Conservation (phyloP, 108 stramenopile genomes). For the Discostella stelligeroides region DNA sequence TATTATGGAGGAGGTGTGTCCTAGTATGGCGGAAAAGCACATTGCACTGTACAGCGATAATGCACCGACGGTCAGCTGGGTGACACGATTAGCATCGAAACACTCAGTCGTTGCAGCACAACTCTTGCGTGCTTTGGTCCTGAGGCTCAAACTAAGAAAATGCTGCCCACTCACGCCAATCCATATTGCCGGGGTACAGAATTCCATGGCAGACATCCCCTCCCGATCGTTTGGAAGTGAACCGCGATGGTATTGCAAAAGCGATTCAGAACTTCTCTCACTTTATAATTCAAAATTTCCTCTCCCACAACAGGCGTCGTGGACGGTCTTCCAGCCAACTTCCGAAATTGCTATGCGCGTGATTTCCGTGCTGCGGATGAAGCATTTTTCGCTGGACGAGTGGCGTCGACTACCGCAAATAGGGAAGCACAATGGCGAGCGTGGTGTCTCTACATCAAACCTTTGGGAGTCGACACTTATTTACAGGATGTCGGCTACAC, state of each 20-base stretch:
- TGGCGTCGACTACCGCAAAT: slow-evolving; percentile 1
- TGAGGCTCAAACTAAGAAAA: neutral
- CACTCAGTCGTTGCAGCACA: neutral
- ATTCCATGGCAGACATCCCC: neutral
- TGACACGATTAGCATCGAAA: too few species aligned
- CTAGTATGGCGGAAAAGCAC: too few species aligned
- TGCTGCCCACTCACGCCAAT: neutral
- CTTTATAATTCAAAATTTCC: neutral
- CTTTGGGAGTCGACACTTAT: slow-evolving; percentile 11
- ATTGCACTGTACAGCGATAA: too few species aligned
- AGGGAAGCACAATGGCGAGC: slow-evolving; percentile 2
- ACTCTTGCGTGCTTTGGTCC: neutral
- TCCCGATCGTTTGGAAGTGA: neutral
- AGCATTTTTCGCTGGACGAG: too few species aligned
- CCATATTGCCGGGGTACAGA: too few species aligned
- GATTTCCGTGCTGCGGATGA: too few species aligned
- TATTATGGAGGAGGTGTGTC: too few species aligned
- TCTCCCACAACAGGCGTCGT: too few species aligned
- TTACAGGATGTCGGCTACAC: neutral
- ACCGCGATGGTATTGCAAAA: neutral
- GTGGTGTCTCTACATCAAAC: neutral
- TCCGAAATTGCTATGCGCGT: neutral
- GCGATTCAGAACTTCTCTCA: neutral
- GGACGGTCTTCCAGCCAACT: neutral
- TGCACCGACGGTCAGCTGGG: neutral